Base-by-base conservation (phyloP, 2,329 filamentous ascomycete genomes). In the Ascochyta pisi region DNA sequence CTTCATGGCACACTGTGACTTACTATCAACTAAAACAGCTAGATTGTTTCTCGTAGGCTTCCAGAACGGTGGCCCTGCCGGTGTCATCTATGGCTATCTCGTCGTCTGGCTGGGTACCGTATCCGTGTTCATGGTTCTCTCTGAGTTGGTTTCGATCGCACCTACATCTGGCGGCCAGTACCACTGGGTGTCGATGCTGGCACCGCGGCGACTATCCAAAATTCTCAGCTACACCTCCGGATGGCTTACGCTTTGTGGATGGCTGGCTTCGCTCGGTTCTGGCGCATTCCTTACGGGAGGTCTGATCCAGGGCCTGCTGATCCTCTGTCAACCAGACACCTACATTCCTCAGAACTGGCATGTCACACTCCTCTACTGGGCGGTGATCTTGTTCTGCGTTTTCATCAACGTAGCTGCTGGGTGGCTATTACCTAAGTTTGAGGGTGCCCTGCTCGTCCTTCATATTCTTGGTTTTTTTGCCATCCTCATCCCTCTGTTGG, bases 401-500 rank as follows among this genome's bases (percentile, higher is more conserved):
- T 63, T 69, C 24, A 74, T 82, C 57, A 84, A 84, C 58, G 76
- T 76, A 1, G 68, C 78, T 12, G 71, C 76, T 6, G 77, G 76
- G 2, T 74, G 73, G 35, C 58, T 77, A 1, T 67, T 84, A 2
- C 81, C 81, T 1, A 69, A 76, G 13, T 70, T 82, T 35, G 82
- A 85, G 64, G 77, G 77, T 2, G 54, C 78, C 5, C 66, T 82
- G 27, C 66, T 83, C 3, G 67, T 81, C 4, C 50, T 84, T 4
- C 82, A 84, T 54, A 70, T 83, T 24, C 60, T 79, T 6, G 82
- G 81, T 1, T 80, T 83, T 60, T 79, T 83, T 53, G 80, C 76
- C 3, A 77, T 83, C 47, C 63, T 84, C 15, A 78, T 82, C 12
- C 74, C 79, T 0, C 65, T 83, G 4, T 73, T 77, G 57, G 73